Conservation (phyloP, 306 rosid genomes). For the Hippophae tibetana region DNA sequence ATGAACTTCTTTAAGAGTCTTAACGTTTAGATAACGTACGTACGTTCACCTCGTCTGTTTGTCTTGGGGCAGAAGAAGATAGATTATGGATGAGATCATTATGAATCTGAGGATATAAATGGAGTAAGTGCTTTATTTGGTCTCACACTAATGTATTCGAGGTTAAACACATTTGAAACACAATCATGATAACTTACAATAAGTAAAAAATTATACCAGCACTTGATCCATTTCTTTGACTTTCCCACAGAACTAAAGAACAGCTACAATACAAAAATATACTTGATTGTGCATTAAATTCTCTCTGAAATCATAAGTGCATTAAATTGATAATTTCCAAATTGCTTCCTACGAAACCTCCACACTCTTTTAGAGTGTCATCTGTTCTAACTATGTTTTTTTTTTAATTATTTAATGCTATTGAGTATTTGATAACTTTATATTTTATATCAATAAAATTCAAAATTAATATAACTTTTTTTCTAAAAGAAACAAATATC, state of each 20-base stretch:
- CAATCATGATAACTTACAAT: constrained; percentile 33
- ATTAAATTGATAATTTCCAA: too few relatives aligned
- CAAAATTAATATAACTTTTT: too few relatives aligned
- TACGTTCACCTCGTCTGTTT: background rate
- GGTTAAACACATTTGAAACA: constrained; percentile 16
- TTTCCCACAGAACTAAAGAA: constrained; percentile 26
- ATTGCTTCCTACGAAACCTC: too few relatives aligned
- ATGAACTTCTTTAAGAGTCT: too few relatives aligned
- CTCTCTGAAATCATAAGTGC: background rate
- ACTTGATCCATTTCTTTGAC: constrained; percentile 46
- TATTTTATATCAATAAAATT: too few relatives aligned
- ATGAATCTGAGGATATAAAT: constrained; percentile 41
- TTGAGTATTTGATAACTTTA: too few relatives aligned
- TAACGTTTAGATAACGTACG: too few relatives aligned
- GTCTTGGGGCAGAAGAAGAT: constrained; percentile 43
- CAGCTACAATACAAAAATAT: constrained; percentile 37
- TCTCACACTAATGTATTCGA: constrained; percentile 30
- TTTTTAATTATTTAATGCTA: too few relatives aligned
- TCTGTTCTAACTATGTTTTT: too few relatives aligned
- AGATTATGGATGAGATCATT: constrained; percentile 56
- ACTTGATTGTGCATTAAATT: constrained; percentile 20
- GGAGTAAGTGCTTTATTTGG: constrained; percentile 57
- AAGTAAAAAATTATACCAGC: constrained; percentile 28
- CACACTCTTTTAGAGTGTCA: too few relatives aligned
- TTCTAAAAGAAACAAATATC: too few relatives aligned